Evolutionary conservation across 371 early-diverging fungal genomes (phyloP).

Genomic region (Apophysomyces sp.): DNA sequence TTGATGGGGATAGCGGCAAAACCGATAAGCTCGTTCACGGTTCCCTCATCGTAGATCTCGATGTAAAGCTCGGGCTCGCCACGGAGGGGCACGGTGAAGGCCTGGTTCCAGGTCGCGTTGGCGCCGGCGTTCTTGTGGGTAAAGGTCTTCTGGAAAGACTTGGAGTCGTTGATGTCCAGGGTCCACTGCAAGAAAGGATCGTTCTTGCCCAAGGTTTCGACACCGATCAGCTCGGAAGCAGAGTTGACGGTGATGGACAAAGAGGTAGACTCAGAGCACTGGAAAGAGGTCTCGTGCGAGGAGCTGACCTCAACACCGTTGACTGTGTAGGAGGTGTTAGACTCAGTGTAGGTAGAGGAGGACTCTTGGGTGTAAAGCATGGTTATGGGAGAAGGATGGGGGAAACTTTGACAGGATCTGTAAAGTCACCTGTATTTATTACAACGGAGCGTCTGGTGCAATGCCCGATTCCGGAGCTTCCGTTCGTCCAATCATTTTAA

Average conservation of each 20-base stretch:
- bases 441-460: neutral
- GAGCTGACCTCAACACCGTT: neutral
- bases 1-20: conserved; percentile 63
- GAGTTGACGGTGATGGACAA: conserved; percentile 41
- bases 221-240: conserved; percentile 40
- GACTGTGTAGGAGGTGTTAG: neutral
- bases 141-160: conserved; percentile 54
- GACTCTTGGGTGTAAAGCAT: neutral
- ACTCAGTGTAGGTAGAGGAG: neutral
- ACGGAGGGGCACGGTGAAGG: conserved; percentile 43
- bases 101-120: conserved; percentile 57
- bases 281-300: neutral
- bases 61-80: conserved; percentile 54
- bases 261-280: conserved; percentile 14
- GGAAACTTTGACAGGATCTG: neutral
- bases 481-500: neutral
- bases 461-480: neutral
- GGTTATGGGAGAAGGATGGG: neutral
- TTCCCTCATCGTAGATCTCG: conserved; percentile 59
- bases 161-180: conserved; percentile 40
- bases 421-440: neutral
- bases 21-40: conserved; percentile 52
- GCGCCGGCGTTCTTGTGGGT: conserved; percentile 57
- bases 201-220: conserved; percentile 55
- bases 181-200: conserved; percentile 59